Conservation (phyloP, 1,139 yeast genomes). For the Lodderomyces beijingensis region DNA sequence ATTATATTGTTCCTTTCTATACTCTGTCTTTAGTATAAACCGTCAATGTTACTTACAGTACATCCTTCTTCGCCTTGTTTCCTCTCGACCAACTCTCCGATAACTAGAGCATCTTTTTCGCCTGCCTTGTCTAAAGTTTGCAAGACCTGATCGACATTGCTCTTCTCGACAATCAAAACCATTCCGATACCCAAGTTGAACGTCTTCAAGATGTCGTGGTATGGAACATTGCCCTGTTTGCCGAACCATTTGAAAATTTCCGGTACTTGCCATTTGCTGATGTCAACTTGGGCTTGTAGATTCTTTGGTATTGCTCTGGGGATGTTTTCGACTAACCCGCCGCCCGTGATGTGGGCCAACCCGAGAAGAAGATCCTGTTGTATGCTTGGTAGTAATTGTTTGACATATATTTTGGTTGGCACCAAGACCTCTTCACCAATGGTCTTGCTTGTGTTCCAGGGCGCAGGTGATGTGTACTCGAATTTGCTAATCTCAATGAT, state of each 20-base stretch:
- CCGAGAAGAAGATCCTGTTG: slow-evolving; percentile 70
- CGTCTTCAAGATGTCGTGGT: slow-evolving; percentile 79
- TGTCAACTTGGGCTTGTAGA: slow-evolving; percentile 78
- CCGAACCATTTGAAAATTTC: slow-evolving; percentile 93
- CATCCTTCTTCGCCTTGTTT: slow-evolving; percentile 52
- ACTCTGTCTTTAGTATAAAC: slow-evolving; percentile 50
- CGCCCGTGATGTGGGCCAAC: slow-evolving; percentile 96
- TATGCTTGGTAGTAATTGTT: slow-evolving; percentile 75
- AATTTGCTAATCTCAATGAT: slow-evolving; percentile 73
- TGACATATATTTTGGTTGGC: slow-evolving; percentile 94
- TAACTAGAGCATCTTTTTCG: slow-evolving; percentile 64
- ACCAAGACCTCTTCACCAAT: slow-evolving; percentile 83
- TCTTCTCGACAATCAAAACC: slow-evolving; percentile 75
- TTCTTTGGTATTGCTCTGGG: slow-evolving; percentile 89
- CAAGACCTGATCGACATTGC: slow-evolving; percentile 56
- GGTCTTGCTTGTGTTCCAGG: slow-evolving; percentile 71
- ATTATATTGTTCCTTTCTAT: too few species aligned
- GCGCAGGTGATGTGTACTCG: slow-evolving; percentile 71
- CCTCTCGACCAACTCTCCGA: slow-evolving; percentile 68
- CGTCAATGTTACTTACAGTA: slow-evolving; percentile 58
- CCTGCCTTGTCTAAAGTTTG: slow-evolving; percentile 56
- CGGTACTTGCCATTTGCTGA: slow-evolving; percentile 77
- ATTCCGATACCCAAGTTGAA: slow-evolving; percentile 96
- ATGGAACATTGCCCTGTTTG: slow-evolving; percentile 84
- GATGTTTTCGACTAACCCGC: slow-evolving; percentile 92